Evolutionary conservation across 345 rosid genomes (phyloP), one percentile per base, ranked within the genome.

Genomic region (Fremontodendron californicum): DNA sequence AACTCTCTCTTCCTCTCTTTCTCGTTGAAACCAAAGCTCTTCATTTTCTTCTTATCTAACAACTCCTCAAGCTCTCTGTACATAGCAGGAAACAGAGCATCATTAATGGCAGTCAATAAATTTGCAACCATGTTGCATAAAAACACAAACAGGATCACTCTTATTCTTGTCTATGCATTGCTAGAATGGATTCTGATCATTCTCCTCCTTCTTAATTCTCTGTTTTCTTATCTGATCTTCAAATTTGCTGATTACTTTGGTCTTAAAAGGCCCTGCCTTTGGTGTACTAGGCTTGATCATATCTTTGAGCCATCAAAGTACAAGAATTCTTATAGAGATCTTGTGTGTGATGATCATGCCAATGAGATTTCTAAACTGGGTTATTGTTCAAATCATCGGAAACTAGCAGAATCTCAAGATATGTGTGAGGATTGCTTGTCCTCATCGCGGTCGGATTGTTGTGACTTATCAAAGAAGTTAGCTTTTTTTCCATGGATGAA

Each of bases 111-210:
- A 48, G 90, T 93, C 81, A 94, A 96, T 89, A 92, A 83, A 71
- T 92, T 93, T 83, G 95, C 98, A 45, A 90, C 92, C 49, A 80
- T 88, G 84, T 65, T 94, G 37, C 93, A 92, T 81, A 88, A 89
- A 27, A 92, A 88, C 82, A 92, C 92, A 71, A 94, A 91, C 88
- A 83, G 82, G 82, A 78, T 94, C 76, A 90, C 95, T 37, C 82
- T 96, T 67, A 72, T 92, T 51, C 86, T 96, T 84, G 81, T 90
- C 81, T 96, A 94, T 80, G 96, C 94, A 61, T 29, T 94, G 18
- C 95, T 96, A 3, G 99, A 96, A 77, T 96, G 98, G 99, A 21
- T 84, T 78, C 87, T 96, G 78, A 93, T 96, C 86, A 3, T 85
- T 71, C 85, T 92, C 76, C 94, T 96, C 42, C 89, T 96, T 45